Percentiles rank a stretch among this genome's conserved stretches.
phyloP scores from a whole-genome alignment of 805 yeast species.

The Grigorovia transvaalensis region DNA sequence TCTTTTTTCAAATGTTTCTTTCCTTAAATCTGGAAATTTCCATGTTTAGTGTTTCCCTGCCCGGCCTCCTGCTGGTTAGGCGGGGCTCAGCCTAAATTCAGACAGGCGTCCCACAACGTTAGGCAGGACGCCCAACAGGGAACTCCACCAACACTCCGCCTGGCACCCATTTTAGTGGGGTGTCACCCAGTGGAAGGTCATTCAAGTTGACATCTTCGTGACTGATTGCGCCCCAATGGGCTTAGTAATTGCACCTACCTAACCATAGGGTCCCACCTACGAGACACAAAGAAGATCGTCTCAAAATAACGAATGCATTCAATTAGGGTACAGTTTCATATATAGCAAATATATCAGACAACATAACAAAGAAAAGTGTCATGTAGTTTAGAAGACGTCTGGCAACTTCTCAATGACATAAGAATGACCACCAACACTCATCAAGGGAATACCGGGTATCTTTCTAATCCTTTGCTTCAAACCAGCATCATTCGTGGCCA shows the following conservation, averaged over 20 bases:
- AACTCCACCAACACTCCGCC: too few relatives aligned
- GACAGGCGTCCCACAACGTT: too few relatives aligned
- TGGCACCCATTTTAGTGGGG: too few relatives aligned
- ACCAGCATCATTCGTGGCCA: constrained; percentile 97
- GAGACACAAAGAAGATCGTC: not conserved
- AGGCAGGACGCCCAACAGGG: too few relatives aligned
- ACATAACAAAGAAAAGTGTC: too few relatives aligned
- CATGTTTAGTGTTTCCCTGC: too few relatives aligned
- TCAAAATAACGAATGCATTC: not conserved
- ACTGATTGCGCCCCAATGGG: not conserved
- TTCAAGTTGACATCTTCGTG: too few relatives aligned
- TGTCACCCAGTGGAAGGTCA: too few relatives aligned
- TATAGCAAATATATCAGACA: not conserved
- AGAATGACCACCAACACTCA: constrained; percentile 92
- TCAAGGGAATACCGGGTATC: constrained; percentile 92
- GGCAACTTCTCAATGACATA: constrained; percentile 93
- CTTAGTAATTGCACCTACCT: not conserved
- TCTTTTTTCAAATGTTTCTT: too few relatives aligned
- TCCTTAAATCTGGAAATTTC: too few relatives aligned
- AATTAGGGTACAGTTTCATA: not conserved
- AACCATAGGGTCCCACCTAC: not conserved
- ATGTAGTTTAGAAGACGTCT: constrained; percentile 54
- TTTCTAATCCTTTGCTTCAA: constrained; percentile 87
- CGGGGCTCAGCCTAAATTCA: too few relatives aligned
- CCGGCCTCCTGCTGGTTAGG: too few relatives aligned